A percentile compares a stretch with the other conserved stretches of the same genome.
Evolutionary conservation across 208 protist genomes (phyloP).

Genomic region (Entamoeba moshkovskii): DNA sequence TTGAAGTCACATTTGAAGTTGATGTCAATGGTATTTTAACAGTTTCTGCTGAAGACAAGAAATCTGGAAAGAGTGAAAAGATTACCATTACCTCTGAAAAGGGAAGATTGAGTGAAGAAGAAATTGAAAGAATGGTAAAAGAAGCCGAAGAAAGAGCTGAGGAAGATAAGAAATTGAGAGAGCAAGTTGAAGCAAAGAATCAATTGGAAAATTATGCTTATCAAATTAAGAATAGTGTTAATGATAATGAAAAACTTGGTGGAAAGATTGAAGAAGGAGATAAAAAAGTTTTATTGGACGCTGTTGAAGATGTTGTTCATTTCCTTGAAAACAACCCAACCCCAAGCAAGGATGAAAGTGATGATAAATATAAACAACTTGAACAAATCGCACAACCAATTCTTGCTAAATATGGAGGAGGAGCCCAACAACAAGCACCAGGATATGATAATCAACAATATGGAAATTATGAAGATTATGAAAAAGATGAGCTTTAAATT

Average conservation of each 20-base stretch:
- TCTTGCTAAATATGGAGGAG: not conserved
- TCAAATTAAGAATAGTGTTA: not conserved
- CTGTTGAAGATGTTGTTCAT: constrained; percentile 12
- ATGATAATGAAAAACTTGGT: constrained; percentile 50
- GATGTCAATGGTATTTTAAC: constrained; percentile 89
- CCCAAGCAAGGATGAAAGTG: constrained; percentile 11
- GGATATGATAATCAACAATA: not conserved
- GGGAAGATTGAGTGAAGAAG: constrained; percentile 23
- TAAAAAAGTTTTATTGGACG: not conserved
- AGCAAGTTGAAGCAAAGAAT: constrained; percentile 25
- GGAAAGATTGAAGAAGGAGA: constrained; percentile 2
- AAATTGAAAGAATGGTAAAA: constrained; percentile 26
- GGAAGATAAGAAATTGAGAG: constrained; percentile 18
- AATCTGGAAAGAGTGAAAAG: constrained; percentile 59
- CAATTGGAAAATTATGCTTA: constrained; percentile 25
- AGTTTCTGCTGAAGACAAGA: constrained; percentile 80
- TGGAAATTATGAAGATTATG: constrained; percentile 1
- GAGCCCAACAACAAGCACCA: not conserved
- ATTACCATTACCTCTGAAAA: constrained; percentile 71
- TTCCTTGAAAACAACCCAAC: constrained; percentile 14
- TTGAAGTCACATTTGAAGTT: constrained; percentile 84
- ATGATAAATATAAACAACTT: constrained; percentile 17
- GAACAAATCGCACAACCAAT: constrained; percentile 4
- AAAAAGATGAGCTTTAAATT: not conserved
- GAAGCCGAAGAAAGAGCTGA: constrained; percentile 18